Conservation (phyloP, 345 rosid genomes). For the Gossypium anomalum region DNA sequence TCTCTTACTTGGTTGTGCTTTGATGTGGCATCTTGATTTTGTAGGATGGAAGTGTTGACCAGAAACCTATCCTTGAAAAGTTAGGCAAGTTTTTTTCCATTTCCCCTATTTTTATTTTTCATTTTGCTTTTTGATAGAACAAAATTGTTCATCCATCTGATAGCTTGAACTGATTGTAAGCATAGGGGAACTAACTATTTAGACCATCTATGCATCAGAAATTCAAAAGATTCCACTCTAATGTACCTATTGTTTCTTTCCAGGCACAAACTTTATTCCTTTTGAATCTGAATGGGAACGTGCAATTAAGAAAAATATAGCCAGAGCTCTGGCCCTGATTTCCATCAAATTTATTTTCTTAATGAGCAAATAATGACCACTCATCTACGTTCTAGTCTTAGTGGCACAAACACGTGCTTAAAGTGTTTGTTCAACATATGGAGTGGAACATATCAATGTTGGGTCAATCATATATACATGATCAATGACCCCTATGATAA, state of each 20-base stretch:
- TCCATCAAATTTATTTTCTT: not conserved
- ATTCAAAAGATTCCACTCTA: not conserved
- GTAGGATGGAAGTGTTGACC: conserved; percentile 41
- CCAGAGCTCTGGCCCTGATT: not conserved
- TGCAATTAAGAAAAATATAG: not conserved
- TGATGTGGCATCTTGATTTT: conserved; percentile 21
- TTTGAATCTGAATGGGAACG: not conserved
- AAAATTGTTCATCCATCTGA: not conserved
- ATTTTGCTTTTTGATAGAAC: conserved; percentile 3
- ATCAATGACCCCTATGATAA: not conserved
- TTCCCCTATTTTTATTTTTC: not conserved
- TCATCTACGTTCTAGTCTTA: not conserved
- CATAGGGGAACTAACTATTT: not conserved
- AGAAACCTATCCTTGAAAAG: conserved; percentile 46
- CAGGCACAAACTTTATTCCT: not conserved
- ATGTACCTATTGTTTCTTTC: not conserved
- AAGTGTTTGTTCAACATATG: not conserved
- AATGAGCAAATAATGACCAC: not conserved
- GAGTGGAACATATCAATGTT: not conserved
- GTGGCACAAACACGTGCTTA: not conserved
- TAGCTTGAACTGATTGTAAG: not conserved
- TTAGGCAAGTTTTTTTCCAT: conserved; percentile 45
- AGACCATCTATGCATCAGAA: not conserved
- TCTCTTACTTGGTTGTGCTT: conserved; percentile 6
- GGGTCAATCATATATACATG: not conserved